Evolutionary conservation across 2,329 filamentous ascomycete species (phyloP).

Genomic region (Penicillium sp.): DNA sequence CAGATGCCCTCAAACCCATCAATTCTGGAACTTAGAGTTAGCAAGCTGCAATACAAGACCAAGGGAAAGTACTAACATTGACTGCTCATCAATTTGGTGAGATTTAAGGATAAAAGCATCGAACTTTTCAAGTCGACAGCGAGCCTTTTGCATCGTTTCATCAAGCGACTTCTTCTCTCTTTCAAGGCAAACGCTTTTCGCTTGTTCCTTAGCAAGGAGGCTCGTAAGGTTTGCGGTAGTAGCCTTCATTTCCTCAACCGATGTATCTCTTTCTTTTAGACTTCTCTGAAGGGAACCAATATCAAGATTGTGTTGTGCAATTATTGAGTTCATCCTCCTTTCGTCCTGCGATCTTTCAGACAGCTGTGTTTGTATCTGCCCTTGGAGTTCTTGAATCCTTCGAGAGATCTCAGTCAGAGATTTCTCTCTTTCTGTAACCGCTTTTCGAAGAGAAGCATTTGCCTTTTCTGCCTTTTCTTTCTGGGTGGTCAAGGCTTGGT

Average conservation of each 20-base stretch:
- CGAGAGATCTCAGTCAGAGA: slow-evolving; percentile 4
- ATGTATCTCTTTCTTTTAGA: slow-evolving; percentile 5
- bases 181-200: slow-evolving; percentile 1
- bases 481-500: slow-evolving; percentile 1
- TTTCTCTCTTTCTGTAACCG: neutral
- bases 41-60: neutral
- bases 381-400: slow-evolving; percentile 3
- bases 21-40: neutral
- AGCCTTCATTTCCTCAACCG: neutral
- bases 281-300: slow-evolving; percentile 1
- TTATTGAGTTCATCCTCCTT: slow-evolving; percentile 3
- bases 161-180: slow-evolving; percentile 2
- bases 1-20: neutral
- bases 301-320: neutral
- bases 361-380: slow-evolving; percentile 1
- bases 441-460: neutral
- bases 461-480: slow-evolving; percentile 7
- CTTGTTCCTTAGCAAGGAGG: neutral
- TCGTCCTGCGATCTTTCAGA: slow-evolving; percentile 4
- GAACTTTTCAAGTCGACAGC: slow-evolving; percentile 1
- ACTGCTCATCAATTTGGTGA: slow-evolving; percentile 3
- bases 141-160: slow-evolving; percentile 1
- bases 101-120: slow-evolving; percentile 1
- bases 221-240: neutral
- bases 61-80: slow-evolving; percentile 3